A percentile compares a stretch with the other conserved stretches of the same genome.
phyloP scores from a whole-genome alignment of 2,329 filamentous ascomycete genomes.

The Colletotrichum echinochloae region DNA sequence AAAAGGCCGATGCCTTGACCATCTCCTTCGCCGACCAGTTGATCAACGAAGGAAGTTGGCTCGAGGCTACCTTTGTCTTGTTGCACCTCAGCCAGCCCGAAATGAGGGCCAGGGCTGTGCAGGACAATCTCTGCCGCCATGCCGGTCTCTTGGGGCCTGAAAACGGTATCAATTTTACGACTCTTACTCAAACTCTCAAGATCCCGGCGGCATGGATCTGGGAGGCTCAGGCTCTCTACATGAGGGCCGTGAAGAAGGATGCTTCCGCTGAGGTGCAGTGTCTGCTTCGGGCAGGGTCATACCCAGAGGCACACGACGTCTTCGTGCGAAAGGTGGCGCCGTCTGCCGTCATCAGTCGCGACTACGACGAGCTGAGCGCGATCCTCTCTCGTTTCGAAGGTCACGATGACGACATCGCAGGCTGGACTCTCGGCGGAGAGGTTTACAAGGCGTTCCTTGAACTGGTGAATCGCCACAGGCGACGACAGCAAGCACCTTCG shows the following conservation, averaged over 20 bases:
- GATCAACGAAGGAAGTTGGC: slow-evolving; percentile 73
- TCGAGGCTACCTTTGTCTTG: slow-evolving; percentile 80
- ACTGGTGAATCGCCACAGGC: slow-evolving; percentile 58
- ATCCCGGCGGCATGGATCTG: slow-evolving; percentile 86
- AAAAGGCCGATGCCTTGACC: slow-evolving; percentile 75
- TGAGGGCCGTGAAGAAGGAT: slow-evolving; percentile 78
- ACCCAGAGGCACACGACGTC: slow-evolving; percentile 85
- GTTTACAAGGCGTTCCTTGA: slow-evolving; percentile 77
- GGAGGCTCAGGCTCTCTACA: slow-evolving; percentile 86
- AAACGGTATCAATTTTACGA: slow-evolving; percentile 66
- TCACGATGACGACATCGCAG: slow-evolving; percentile 70
- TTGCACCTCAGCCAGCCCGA: slow-evolving; percentile 76
- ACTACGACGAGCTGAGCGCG: slow-evolving; percentile 76
- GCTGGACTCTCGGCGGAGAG: slow-evolving; percentile 84
- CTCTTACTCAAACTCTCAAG: slow-evolving; percentile 72
- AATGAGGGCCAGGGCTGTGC: slow-evolving; percentile 74
- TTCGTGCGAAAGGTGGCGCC: slow-evolving; percentile 87
- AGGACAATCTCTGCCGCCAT: slow-evolving; percentile 80
- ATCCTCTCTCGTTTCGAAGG: slow-evolving; percentile 79
- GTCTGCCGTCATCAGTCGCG: slow-evolving; percentile 81
- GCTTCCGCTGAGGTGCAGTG: slow-evolving; percentile 79
- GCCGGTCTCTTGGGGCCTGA: slow-evolving; percentile 74
- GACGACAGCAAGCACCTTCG: slow-evolving; percentile 55
- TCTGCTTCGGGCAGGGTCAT: slow-evolving; percentile 81
- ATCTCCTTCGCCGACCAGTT: slow-evolving; percentile 74